phyloP scores from a whole-genome alignment of 1,139 yeast genomes.

The Hansenula lynferdii region DNA sequence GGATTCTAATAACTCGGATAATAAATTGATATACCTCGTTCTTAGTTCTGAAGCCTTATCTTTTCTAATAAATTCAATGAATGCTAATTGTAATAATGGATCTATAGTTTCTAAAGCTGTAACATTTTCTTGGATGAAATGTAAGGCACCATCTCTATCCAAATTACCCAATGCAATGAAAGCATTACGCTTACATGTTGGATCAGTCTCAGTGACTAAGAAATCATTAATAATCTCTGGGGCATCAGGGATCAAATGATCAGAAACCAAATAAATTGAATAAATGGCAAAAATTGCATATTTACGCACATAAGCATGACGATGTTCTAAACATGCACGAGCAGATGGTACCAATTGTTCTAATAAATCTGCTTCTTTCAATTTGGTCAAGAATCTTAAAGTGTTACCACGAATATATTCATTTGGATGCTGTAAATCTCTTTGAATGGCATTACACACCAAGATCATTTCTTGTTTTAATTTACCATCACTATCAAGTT shows the following conservation, averaged over 20 bases:
- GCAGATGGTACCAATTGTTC: constrained; percentile 96
- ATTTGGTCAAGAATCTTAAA: constrained; percentile 81
- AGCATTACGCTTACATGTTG: constrained; percentile 94
- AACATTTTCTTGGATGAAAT: constrained; percentile 72
- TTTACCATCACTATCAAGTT: constrained; percentile 81
- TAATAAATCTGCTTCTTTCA: constrained; percentile 88
- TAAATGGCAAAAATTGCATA: constrained; percentile 92
- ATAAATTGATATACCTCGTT: constrained; percentile 65
- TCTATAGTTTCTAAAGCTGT: constrained; percentile 65
- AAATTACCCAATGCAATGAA: constrained; percentile 82
- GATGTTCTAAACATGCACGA: constrained; percentile 86
- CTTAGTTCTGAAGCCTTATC: constrained; percentile 67
- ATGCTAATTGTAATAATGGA: constrained; percentile 80
- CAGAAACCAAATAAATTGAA: constrained; percentile 77
- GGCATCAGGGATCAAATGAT: constrained; percentile 91
- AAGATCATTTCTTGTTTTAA: constrained; percentile 98
- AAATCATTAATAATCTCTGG: constrained; percentile 75
- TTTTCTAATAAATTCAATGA: constrained; percentile 85
- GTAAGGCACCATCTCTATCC: constrained; percentile 80
- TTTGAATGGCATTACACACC: constrained; percentile 96
- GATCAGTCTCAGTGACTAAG: constrained; percentile 79
- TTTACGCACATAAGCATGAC: constrained; percentile 97
- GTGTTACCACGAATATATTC: constrained; percentile 97
- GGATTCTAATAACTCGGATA: constrained; percentile 69
- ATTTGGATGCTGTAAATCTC: constrained; percentile 97